Evolutionary conservation across 140 eudicot species (phyloP), one percentile per base, ranked within the genome.

Genomic region (Flaveria floridana): DNA sequence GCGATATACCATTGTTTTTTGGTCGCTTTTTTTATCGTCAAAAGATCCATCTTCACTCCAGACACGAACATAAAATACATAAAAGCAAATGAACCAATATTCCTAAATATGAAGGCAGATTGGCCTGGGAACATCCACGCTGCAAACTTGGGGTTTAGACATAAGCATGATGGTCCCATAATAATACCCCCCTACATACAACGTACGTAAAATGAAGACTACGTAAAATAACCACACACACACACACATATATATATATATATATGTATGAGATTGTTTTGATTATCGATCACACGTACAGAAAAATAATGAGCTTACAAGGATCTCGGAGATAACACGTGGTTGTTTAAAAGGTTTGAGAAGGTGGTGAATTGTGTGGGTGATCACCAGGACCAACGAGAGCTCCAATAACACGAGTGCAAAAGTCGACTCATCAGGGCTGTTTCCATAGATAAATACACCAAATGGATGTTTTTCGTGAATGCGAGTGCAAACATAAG

Each of bases 271-370:
- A 30, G 0, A 30, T 30, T 28, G 37, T 3, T 30, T 28, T 28
- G 34, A 28, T 28, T 30, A 4, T 30, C 37, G 37, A 30, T 30
- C 41, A 34, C 41, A 34, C 3, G 30, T 3, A 26, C 6, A 34
- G 16, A 48, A 11, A 8, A 3, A 20, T 20, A 3, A 20, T 20
- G 8, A 23, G 48, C 98, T 83, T 85, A 93, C 98, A 19, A 93
- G 70, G 78, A 93, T 81, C 69, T 86, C 85, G 0, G 96, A 76
- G 70, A 88, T 81, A 53, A 89, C 77, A 4, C 76, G 76, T 28
- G 98, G 96, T 72, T 89, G 96, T 66, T 83, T 75, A 42, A 89
- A 72, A 65, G 98, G 98, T 78, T 82, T 88, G 80, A 93, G 90
- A 65, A 93, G 64, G 65, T 37, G 83, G 13, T 88, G 93, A 21